Base-by-base conservation (phyloP, 2,329 filamentous ascomycete species). In the Pseudogymnoascus sp. region DNA sequence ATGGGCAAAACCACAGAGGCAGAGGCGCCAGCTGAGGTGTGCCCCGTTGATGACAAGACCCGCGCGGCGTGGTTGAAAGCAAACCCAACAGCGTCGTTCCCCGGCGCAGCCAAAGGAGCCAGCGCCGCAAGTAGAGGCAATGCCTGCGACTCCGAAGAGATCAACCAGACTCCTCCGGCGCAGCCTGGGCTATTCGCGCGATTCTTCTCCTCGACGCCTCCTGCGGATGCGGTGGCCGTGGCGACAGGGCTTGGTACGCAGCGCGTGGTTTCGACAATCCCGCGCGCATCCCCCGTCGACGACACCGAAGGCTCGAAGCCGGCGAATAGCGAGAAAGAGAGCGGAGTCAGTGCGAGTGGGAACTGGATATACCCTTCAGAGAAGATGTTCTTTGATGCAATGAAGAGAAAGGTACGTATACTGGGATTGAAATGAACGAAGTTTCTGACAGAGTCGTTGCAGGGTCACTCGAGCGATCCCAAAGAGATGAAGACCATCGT, bases 341-440 rank as follows among this genome's bases (percentile, higher is more conserved):
- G 89, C 65, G 81, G 85, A 22, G 86, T 91, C 69, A 78, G 81
- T 60, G 73, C 78, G 38, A 84, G 84, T 0, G 93, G 93, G 0
- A 96, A 97, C 74, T 99, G 94, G 94, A 88, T 99, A 65, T 99
- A 99, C 75, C 94, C 94, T 0, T 94, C 90, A 0, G 93, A 97
- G 75, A 89, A 90, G 72, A 96, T 97, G 86, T 99, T 99, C 80
- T 97, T 97, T 78, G 90, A 96, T 58, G 94, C 94, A 49, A 93
- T 99, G 86, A 86, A 89, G 79, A 88, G 93, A 72, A 99, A 99
- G 58, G 58, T 76, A 30, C 11, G 58, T 38, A 5, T 9, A 41
- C 3, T 39, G 35, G 23, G 33, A 38, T 41, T 11, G 5, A n/a
- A 28, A 2, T 19, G 22, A 19, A 19, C 2, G 14, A 30, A 1